A percentile compares a stretch with the other conserved stretches of the same genome.
Evolutionary conservation across 2,329 filamentous ascomycete species (phyloP).

Genomic region (Cordyceps fumosorosea): DNA sequence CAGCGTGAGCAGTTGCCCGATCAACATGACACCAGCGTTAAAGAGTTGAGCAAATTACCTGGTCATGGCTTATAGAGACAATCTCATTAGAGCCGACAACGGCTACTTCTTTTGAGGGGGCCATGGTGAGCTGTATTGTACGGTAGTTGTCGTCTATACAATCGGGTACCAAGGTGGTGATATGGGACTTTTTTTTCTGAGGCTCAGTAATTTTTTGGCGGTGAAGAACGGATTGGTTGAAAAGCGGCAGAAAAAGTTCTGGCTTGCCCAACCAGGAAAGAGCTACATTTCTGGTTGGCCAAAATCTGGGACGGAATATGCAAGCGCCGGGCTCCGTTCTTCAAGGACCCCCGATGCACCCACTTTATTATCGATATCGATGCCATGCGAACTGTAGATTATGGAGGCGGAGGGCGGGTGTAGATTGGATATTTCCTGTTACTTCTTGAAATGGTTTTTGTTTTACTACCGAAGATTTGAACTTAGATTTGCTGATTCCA

Average conservation of each 20-base stretch:
- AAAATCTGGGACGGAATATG: slow-evolving; percentile 25
- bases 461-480: too few species aligned
- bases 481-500: neutral
- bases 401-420: neutral
- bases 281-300: neutral
- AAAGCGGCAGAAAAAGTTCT: slow-evolving; percentile 10
- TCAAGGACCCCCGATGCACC: slow-evolving; percentile 16
- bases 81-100: slow-evolving; percentile 26
- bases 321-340: slow-evolving; percentile 26
- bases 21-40: neutral
- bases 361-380: slow-evolving; percentile 13
- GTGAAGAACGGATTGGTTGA: slow-evolving; percentile 19
- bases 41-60: slow-evolving; percentile 23
- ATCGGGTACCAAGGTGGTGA: neutral
- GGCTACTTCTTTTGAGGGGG: slow-evolving; percentile 35
- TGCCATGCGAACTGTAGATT: neutral
- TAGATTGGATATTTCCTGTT: neutral
- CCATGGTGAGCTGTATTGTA: slow-evolving; percentile 27
- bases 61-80: slow-evolving; percentile 33
- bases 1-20: slow-evolving; percentile 11
- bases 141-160: slow-evolving; percentile 7
- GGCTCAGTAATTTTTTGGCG: slow-evolving; percentile 21
- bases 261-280: neutral
- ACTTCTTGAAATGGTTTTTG: neutral
- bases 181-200: slow-evolving; percentile 3